Evolutionary conservation across 257 asterid species (phyloP).

Genomic region (Paulownia fortunei): DNA sequence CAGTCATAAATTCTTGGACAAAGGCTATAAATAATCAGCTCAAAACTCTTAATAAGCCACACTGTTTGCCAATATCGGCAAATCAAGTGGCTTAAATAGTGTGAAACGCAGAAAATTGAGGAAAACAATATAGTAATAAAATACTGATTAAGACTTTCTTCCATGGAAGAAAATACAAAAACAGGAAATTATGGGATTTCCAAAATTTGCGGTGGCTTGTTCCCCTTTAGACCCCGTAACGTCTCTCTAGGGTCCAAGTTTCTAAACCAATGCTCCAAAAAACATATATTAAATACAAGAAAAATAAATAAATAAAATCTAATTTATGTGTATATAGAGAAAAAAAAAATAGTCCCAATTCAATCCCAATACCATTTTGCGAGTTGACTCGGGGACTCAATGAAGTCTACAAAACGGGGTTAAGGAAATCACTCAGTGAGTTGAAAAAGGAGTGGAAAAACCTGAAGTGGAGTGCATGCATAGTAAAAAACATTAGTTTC

Average conservation of each 20-base stretch:
- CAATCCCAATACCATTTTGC: constrained; percentile 13
- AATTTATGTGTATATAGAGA: neutral
- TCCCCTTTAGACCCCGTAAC: constrained; percentile 38
- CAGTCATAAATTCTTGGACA: constrained; percentile 31
- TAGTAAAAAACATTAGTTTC: constrained; percentile 26
- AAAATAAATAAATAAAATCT: neutral
- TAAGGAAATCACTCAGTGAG: constrained; percentile 10
- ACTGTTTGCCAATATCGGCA: neutral
- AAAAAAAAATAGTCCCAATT: neutral
- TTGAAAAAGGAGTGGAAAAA: neutral
- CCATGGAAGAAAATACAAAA: neutral
- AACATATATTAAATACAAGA: neutral
- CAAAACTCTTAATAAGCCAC: constrained; percentile 2
- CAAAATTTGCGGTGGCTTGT: constrained; percentile 45
- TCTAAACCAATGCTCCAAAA: constrained; percentile 33
- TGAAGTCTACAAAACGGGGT: constrained; percentile 6
- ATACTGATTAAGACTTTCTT: neutral
- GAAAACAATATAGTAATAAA: too few relatives aligned
- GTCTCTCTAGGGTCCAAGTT: constrained; percentile 43
- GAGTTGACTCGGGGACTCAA: constrained; percentile 35
- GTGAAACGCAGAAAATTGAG: neutral
- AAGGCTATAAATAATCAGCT: constrained; percentile 14
- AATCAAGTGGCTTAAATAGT: constrained; percentile 22
- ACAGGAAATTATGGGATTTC: constrained; percentile 31
- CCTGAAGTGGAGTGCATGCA: constrained; percentile 23